phyloP scores from a whole-genome alignment of 345 rosid species.

The Corymbia maculata region DNA sequence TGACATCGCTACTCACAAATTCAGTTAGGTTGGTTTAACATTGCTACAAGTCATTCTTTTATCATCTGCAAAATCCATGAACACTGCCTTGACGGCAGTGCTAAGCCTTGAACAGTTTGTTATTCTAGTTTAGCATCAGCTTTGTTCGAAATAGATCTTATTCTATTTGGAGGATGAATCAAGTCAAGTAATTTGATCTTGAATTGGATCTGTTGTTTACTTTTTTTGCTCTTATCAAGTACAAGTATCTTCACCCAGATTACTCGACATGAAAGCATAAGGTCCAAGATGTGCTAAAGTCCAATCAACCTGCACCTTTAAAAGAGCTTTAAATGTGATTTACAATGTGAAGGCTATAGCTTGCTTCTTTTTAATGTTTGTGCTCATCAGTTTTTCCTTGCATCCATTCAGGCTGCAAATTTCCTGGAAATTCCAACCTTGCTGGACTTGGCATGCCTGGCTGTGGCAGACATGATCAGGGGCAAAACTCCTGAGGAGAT shows the following conservation, averaged over 20 bases:
- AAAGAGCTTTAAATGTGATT: neutral
- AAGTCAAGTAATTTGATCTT: neutral
- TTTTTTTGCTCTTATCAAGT: neutral
- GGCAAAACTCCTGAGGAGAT: neutral
- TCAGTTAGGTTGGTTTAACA: neutral
- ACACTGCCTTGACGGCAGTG: neutral
- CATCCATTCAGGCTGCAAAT: neutral
- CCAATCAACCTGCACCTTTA: neutral
- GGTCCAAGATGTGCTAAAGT: neutral
- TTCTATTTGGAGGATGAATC: neutral
- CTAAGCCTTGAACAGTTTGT: fast-evolving
- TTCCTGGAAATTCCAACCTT: neutral
- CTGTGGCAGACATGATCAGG: neutral
- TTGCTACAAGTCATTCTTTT: neutral
- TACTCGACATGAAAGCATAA: neutral
- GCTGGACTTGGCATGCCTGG: neutral
- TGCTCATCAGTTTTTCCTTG: neutral
- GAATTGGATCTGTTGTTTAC: neutral
- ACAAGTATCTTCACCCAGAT: neutral
- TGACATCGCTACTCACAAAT: neutral
- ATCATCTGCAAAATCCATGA: neutral
- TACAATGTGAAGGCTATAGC: neutral
- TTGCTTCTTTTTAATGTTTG: neutral
- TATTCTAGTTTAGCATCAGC: neutral
- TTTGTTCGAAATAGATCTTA: neutral